Percentiles rank a stretch among this genome's conserved stretches.
Evolutionary conservation across 164 flowering plant genomes (phyloP).

Genomic region (Nymphaea thermarum): DNA sequence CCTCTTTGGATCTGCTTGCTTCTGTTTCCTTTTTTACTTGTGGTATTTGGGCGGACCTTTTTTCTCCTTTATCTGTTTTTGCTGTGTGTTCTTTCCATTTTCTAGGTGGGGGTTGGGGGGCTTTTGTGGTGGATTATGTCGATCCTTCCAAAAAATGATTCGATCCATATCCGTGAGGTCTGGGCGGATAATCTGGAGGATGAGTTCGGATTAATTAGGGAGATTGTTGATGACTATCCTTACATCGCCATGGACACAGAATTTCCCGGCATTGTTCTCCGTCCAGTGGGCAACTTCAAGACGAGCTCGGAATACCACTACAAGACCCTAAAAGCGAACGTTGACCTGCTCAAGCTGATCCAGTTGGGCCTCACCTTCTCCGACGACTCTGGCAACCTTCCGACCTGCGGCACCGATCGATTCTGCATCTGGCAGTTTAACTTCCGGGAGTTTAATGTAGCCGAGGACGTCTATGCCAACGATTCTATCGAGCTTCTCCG

Average conservation of each 20-base stretch:
- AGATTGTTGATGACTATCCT: slow-evolving; percentile 36
- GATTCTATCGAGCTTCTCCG: slow-evolving; percentile 37
- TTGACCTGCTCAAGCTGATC: slow-evolving; percentile 33
- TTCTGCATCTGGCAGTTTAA: slow-evolving; percentile 42
- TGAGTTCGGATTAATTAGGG: slow-evolving; percentile 30
- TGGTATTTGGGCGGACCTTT: background rate
- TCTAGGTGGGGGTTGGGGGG: background rate
- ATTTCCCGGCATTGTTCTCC: slow-evolving; percentile 23
- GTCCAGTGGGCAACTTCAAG: slow-evolving; percentile 22
- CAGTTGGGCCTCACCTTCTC: slow-evolving; percentile 46
- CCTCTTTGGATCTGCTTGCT: no score
- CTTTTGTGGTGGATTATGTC: slow-evolving; percentile 10
- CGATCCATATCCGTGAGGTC: slow-evolving; percentile 36
- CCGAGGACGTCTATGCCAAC: slow-evolving; percentile 26
- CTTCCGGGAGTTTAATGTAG: slow-evolving; percentile 32
- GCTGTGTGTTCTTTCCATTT: no score
- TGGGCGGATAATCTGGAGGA: slow-evolving; percentile 33
- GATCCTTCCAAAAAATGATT: slow-evolving; percentile 18
- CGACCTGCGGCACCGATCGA: slow-evolving; percentile 29
- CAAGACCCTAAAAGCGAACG: slow-evolving; percentile 32
- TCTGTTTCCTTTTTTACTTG: no score
- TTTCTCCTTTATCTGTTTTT: background rate
- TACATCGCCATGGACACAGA: slow-evolving; percentile 44
- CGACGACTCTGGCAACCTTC: slow-evolving; percentile 33
- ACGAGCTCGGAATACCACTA: slow-evolving; percentile 21